These are phyloP conservation scores for Fagopyrum esculentum DNA, from an alignment of 148 eudicot genomes.

Conservation along the genomic window DNA sequence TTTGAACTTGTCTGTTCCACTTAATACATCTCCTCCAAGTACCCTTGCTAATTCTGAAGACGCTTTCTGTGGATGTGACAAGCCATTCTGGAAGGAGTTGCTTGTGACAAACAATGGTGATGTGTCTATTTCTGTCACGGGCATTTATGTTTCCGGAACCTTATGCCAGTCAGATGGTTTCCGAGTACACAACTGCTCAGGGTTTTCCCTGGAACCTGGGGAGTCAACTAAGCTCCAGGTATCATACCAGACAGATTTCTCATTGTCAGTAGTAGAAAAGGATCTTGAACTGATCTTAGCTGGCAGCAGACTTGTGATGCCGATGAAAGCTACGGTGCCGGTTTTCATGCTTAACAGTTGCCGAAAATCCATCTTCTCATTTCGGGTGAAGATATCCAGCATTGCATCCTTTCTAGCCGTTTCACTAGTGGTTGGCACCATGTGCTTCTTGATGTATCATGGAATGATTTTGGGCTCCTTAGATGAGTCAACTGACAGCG, in stretches of 20 bases:
- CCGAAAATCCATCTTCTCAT: conserved; percentile 46
- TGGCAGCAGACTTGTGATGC: conserved; percentile 62
- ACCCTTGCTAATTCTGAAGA: conserved; percentile 15
- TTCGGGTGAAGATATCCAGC: conserved; percentile 27
- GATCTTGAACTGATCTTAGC: conserved; percentile 67
- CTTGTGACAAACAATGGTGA: conserved; percentile 65
- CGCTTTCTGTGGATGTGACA: conserved; percentile 30
- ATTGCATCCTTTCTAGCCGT: conserved; percentile 27
- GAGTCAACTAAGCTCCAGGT: conserved; percentile 50
- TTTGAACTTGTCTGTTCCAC: conserved; percentile 29
- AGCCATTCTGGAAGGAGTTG: conserved; percentile 47
- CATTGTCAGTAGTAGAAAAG: conserved; percentile 41
- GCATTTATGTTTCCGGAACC: conserved; percentile 61
- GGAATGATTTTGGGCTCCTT: conserved; percentile 21
- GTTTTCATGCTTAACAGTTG: conserved; percentile 30
- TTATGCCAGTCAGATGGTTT: conserved; percentile 77
- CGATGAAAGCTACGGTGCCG: conserved; percentile 73
- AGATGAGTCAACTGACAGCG: conserved; percentile 25
- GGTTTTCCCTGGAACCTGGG: conserved; percentile 66
- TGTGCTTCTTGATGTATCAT: conserved; percentile 32
- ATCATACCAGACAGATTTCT: conserved; percentile 59
- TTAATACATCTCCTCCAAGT: conserved; percentile 34
- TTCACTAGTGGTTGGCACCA: conserved; percentile 23
- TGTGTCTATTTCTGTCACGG: conserved; percentile 45
- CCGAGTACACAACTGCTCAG: conserved; percentile 48